Percentiles rank a stretch among this genome's conserved stretches.
phyloP scores from a whole-genome alignment of 2,329 filamentous ascomycete species.

The Talaromyces sp. region DNA sequence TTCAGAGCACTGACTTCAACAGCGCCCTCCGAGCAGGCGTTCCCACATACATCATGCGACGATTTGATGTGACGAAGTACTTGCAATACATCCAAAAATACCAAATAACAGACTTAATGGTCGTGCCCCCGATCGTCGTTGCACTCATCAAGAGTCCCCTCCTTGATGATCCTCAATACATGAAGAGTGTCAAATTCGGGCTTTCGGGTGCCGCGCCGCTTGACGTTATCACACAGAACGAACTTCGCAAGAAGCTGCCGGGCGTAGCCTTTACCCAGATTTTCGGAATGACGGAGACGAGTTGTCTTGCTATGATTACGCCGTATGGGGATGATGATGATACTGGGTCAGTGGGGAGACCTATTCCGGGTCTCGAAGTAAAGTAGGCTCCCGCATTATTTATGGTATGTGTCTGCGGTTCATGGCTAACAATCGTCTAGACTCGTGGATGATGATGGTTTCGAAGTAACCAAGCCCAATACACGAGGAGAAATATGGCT shows the following conservation, averaged over 20 bases:
- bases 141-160: background rate
- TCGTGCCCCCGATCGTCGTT: background rate
- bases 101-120: background rate
- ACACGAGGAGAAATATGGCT: constrained; percentile 53
- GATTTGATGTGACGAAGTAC: constrained; percentile 71
- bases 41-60: constrained; percentile 55
- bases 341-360: constrained; percentile 49
- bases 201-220: background rate
- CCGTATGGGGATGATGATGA: constrained; percentile 38
- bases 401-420: background rate
- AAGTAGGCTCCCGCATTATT: constrained; percentile 31
- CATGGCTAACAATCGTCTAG: background rate
- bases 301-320: constrained; percentile 42
- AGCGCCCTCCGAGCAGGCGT: constrained; percentile 55
- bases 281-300: constrained; percentile 57
- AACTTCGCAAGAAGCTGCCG: background rate
- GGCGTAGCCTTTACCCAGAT: constrained; percentile 30
- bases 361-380: constrained; percentile 47
- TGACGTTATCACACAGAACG: background rate
- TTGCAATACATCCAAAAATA: constrained; percentile 40
- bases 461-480: constrained; percentile 50
- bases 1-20: constrained; percentile 25
- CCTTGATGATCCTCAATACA: background rate
- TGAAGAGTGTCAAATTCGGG: background rate
- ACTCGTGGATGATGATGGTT: background rate